Percentiles rank a stretch among this genome's conserved stretches.
phyloP scores from a whole-genome alignment of 1,139 yeast species.

The Taphrina communis region DNA sequence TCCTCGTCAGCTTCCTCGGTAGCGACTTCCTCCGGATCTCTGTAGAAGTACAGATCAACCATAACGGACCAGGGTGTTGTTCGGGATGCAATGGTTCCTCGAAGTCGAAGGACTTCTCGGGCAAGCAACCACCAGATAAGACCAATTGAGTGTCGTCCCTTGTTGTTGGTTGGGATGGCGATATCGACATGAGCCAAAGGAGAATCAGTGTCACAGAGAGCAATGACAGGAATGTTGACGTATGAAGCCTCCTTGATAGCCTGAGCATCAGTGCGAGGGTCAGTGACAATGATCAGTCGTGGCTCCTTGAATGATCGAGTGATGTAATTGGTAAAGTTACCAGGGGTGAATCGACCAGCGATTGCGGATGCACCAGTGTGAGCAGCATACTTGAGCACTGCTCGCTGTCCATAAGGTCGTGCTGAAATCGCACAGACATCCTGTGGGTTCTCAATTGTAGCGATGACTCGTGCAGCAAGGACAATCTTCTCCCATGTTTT shows the following conservation, averaged over 20 bases:
- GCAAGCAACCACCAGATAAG: constrained; percentile 99
- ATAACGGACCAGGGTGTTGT: constrained; percentile 96
- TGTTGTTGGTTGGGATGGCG: constrained; percentile 99
- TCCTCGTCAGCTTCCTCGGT: constrained; percentile 67
- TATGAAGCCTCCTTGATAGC: constrained; percentile 99
- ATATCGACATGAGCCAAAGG: constrained; percentile 99
- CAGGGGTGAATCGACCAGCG: constrained; percentile 99
- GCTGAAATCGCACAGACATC: constrained; percentile 99
- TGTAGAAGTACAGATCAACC: constrained; percentile 99
- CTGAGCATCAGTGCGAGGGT: constrained; percentile 99
- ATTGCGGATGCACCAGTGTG: constrained; percentile 99
- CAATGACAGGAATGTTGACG: constrained; percentile 99
- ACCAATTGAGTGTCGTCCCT: constrained; percentile 99
- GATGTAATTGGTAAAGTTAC: constrained; percentile 99
- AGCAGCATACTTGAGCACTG: constrained; percentile 98
- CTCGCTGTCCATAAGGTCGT: constrained; percentile 99
- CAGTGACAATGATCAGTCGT: constrained; percentile 98
- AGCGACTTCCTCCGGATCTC: constrained; percentile 99
- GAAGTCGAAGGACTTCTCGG: constrained; percentile 98
- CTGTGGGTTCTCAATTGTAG: constrained; percentile 97
- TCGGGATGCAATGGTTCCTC: constrained; percentile 98
- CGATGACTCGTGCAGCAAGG: constrained; percentile 99
- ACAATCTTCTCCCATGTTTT: constrained; percentile 97
- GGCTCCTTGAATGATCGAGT: constrained; percentile 99
- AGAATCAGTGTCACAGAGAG: constrained; percentile 97